These are phyloP conservation scores for Rhipidocladum racemiflorum DNA, from an alignment of 176 grass and related monocot species.

Conservation along the genomic window DNA sequence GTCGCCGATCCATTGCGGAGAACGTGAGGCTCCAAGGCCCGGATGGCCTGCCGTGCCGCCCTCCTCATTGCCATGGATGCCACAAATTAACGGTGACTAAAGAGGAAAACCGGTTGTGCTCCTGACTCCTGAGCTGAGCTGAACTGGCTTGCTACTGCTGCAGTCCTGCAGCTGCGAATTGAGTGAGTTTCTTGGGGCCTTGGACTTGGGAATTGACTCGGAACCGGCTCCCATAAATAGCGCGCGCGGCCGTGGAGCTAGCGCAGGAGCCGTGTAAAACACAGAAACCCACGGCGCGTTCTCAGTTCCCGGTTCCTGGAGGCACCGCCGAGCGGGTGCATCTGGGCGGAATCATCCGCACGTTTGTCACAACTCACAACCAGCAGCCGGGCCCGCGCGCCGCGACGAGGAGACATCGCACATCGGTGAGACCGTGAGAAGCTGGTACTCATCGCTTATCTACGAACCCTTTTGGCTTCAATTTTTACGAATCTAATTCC, in stretches of 20 bases:
- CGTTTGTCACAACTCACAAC: neutral
- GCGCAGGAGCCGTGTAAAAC: neutral
- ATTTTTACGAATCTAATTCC: too few species aligned
- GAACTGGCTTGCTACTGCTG: neutral
- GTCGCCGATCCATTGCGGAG: too few species aligned
- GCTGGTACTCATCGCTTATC: too few species aligned
- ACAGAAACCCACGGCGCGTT: neutral
- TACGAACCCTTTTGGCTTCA: too few species aligned
- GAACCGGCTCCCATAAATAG: neutral
- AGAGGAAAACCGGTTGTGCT: neutral
- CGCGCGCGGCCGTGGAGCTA: too few species aligned
- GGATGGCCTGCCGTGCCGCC: neutral
- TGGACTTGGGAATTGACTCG: neutral
- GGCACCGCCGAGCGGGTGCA: neutral
- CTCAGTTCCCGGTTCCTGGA: neutral
- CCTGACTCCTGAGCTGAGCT: neutral
- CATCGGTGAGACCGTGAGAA: neutral
- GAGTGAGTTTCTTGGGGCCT: neutral
- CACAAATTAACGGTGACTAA: neutral
- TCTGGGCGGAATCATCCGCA: neutral
- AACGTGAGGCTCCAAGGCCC: neutral
- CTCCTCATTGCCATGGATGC: conserved; percentile 18
- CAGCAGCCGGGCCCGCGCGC: neutral
- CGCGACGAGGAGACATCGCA: neutral
- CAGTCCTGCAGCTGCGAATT: neutral